Base-by-base conservation (phyloP, 139 green algal genomes). In the Bryopsis sp. region DNA sequence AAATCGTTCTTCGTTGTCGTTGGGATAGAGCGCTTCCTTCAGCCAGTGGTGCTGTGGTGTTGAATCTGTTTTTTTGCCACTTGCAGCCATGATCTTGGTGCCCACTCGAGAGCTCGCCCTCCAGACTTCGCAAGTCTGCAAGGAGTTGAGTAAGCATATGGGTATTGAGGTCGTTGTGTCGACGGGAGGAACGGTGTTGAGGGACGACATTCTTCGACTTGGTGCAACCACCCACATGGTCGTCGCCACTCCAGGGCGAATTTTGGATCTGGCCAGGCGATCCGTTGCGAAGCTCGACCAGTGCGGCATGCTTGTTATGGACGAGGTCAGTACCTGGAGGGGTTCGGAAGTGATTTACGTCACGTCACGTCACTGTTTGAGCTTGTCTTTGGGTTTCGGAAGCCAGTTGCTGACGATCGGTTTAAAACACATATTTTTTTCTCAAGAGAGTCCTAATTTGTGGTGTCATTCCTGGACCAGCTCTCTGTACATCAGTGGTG, bases 161-260 rank as follows among this genome's bases (percentile, higher is more conserved):
- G 72, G 75, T 37, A 81, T 93, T 28, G 73, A 86, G 58, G 84
- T 97, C 31, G 97, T 99, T 89, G 92, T 97, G 0, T 96, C 93
- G 6, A 99, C 94, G 0, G 95, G 95, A 6, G 95, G 95, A 38
- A 99, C 94, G 28, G 86, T 70, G 58, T 83, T 99, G 2, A 90
- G 95, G 54, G 95, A 99, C 74, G 95, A 99, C 84, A 99, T 99
- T 80, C 93, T 99, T 86, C 88, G 95, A 2, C 82, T 99, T 37
- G 50, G 67, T 5, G 50, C 68, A 38, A 83, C 89, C 7, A 89
- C 96, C 63, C 91, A 97, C 73, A 67, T 97, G 32, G 72, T 97
- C 32, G 95, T 99, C 15, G 95, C 90, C 35, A 99, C 95, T 0
- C 95, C 94, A 2, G 95, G 95, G n/a, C 89, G 95, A 60, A 88